A percentile compares a stretch with the other conserved stretches of the same genome.
Conservation (phyloP, 2,329 filamentous ascomycete genomes). For the Colletotrichum lini region DNA sequence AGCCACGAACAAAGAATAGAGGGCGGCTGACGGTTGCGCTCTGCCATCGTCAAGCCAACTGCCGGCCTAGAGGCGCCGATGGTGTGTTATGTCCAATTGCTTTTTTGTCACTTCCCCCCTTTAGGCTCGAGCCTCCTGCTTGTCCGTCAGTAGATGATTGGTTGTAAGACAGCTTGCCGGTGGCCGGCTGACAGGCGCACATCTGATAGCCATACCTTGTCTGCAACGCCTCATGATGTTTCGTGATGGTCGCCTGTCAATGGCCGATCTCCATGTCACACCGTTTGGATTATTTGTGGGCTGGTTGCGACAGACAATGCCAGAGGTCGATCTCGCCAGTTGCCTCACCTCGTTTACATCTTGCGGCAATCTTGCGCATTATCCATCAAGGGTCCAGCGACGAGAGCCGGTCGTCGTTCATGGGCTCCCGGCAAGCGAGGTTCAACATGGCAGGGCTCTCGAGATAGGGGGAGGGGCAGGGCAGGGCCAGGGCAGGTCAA, state of each 20-base stretch:
- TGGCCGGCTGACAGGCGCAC: conserved; percentile 4
- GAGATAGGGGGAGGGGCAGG: conserved; percentile 41
- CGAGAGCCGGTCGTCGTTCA: conserved; percentile 25
- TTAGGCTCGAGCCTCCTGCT: neutral
- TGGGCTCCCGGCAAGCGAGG: conserved; percentile 37
- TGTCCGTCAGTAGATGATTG: neutral
- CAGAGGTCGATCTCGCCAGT: conserved; percentile 29
- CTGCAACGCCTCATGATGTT: conserved; percentile 14
- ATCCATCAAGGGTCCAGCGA: conserved; percentile 39
- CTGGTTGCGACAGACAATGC: conserved; percentile 24
- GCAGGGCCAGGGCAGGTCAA: neutral
- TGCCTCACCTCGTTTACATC: conserved; percentile 31
- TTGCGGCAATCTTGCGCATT: conserved; percentile 37
- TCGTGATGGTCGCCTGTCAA: conserved; percentile 27
- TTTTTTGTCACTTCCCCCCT: neutral
- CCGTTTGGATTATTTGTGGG: conserved; percentile 13
- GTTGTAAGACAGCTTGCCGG: neutral
- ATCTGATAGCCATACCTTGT: conserved; percentile 16
- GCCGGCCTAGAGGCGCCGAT: conserved; percentile 2
- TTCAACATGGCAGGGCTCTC: conserved; percentile 34
- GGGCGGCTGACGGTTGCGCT: neutral
- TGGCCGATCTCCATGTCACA: conserved; percentile 21
- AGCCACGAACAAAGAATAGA: neutral
- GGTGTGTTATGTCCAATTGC: neutral
- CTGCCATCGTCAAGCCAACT: conserved; percentile 4